Percentiles rank a stretch among this genome's conserved stretches.
phyloP scores from a whole-genome alignment of 75 land plant genomes.

The Larix kaempferi region DNA sequence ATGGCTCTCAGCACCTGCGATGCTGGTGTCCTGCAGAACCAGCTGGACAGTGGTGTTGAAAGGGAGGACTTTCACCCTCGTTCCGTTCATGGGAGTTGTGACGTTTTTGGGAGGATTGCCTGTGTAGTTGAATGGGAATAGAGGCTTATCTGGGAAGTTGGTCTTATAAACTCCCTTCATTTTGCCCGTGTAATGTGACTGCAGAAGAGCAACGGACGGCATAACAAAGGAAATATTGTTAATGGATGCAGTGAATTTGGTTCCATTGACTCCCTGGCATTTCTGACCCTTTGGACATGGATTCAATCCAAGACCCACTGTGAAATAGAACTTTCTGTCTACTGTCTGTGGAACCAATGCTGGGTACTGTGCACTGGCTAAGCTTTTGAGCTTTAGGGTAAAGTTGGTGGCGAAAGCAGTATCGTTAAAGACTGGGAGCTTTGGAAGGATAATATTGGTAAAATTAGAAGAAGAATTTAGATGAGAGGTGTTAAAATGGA shows the following conservation, averaged over 20 bases:
- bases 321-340: conserved; percentile 39
- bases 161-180: conserved; percentile 25
- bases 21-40: conserved; percentile 34
- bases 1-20: conserved; percentile 35
- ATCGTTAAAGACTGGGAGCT: conserved; percentile 37
- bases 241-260: conserved; percentile 44
- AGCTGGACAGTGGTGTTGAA: conserved; percentile 34
- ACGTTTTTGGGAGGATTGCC: conserved; percentile 23
- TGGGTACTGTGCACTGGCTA: conserved; percentile 31
- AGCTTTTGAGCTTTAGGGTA: conserved; percentile 27
- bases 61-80: conserved; percentile 10
- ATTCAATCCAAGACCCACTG: conserved; percentile 35
- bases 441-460: conserved; percentile 9
- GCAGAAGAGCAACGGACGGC: conserved; percentile 37
- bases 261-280: conserved; percentile 36
- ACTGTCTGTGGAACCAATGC: conserved; percentile 44
- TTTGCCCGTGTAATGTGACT: conserved; percentile 25
- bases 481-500: neutral
- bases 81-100: conserved; percentile 20
- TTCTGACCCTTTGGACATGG: conserved; percentile 29
- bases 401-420: conserved; percentile 32
- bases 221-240: conserved; percentile 55
- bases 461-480: neutral
- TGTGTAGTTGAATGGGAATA: conserved; percentile 30
- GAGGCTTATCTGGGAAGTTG: conserved; percentile 30